phyloP scores from a whole-genome alignment of 1,139 yeast species.

The Geotrichum candidum region DNA sequence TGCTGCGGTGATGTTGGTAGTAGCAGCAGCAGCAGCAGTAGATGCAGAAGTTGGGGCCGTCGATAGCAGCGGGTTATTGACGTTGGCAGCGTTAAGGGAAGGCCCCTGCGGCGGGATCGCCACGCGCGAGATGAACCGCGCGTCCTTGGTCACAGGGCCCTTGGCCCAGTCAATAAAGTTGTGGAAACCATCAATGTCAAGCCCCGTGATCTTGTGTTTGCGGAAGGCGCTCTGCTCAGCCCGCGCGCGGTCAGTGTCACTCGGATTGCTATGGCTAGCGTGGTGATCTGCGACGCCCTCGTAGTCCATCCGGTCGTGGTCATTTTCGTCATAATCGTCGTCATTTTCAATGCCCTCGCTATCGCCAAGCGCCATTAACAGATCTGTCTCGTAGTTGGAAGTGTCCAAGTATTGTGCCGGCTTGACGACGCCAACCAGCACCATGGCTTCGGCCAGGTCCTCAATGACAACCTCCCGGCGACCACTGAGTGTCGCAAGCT shows the following conservation, averaged over 20 bases:
- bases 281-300: neutral
- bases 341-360: slow-evolving; percentile 4
- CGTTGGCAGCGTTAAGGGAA: slow-evolving; percentile 26
- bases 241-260: neutral
- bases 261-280: neutral
- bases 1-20: slow-evolving; percentile 4
- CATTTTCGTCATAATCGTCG: neutral
- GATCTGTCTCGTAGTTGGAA: slow-evolving; percentile 3
- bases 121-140: slow-evolving; percentile 35
- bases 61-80: neutral
- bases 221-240: slow-evolving; percentile 26
- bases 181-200: slow-evolving; percentile 26
- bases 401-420: slow-evolving; percentile 32
- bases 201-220: slow-evolving; percentile 22
- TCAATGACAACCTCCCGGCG: slow-evolving; percentile 43
- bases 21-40: slow-evolving; percentile 13
- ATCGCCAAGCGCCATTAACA: neutral
- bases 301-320: neutral
- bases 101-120: slow-evolving; percentile 10
- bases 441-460: slow-evolving; percentile 59
- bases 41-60: slow-evolving; percentile 14
- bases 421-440: slow-evolving; percentile 47
- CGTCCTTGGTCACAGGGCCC: slow-evolving; percentile 39
- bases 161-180: slow-evolving; percentile 47
- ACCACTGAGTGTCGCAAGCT: slow-evolving; percentile 39